Base-by-base conservation (phyloP, 345 rosid species). In the Eucalyptus fibrosa region DNA sequence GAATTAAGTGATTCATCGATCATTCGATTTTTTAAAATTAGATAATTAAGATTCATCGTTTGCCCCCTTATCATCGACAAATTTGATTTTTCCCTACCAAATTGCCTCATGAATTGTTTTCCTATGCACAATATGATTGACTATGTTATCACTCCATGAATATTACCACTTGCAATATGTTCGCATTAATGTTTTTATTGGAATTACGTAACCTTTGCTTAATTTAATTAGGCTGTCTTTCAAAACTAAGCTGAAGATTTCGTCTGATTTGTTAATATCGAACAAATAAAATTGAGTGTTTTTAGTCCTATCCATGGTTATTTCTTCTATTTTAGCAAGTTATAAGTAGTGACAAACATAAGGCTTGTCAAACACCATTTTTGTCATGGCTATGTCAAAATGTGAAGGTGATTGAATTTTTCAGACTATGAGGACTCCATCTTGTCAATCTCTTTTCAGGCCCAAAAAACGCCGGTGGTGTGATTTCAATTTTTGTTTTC, bases 201-300 rank as follows among this genome's bases (percentile, higher is more conserved):
- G 62, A 56, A 56, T 56, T 56, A 23, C 28, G 13, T 56, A 5
- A 56, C 30, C 28, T 56, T 56, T 56, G 62, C 30, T 24, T 56
- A 56, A 56, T 56, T 56, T 56, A 56, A 56, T 23, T 56, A 23
- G 62, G 13, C 30, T 56, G 12, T 56, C 62, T 24, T 56, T 56
- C 6, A 2, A 56, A 56, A 56, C 28, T 55, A 55, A 55, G 28
- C 12, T 12, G 5, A 23, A 55, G 60, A 55, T 55, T 55, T 55
- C 2, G 1, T 21, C 28, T 9, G 0, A 55, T 21, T 55, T 21
- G 1, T 55, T 55, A 55, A 55, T 55, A 55, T 55, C 0, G 28
- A 55, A 23, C 26, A 55, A 55, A 1, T 55, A 23, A 55, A 23
- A 21, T 55, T 55, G 1, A 23, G 60, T 55, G 60, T 55, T 55